Percentiles rank a stretch among this genome's conserved stretches.
These are phyloP conservation scores for Colletotrichum sp. DNA, from an alignment of 2,329 filamentous ascomycete genomes.

Conservation along the genomic window DNA sequence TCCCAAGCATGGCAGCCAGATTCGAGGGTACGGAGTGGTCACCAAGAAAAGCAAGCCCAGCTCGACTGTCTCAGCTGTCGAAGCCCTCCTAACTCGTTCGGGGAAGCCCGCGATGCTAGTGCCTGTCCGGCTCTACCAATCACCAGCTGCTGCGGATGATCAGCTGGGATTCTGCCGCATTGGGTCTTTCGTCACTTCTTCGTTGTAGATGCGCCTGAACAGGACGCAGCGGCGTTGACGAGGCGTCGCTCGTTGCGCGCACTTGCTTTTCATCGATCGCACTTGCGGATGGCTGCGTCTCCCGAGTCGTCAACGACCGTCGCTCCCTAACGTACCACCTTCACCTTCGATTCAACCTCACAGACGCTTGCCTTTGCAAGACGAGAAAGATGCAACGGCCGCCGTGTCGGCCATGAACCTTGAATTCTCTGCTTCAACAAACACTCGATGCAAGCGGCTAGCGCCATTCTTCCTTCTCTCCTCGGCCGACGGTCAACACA, in stretches of 20 bases:
- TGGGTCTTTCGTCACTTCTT: neutral
- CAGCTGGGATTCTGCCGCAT: neutral
- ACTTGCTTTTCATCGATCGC: neutral
- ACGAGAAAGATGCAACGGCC: neutral
- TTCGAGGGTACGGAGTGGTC: neutral
- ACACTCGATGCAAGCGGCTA: neutral
- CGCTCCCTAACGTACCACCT: neutral
- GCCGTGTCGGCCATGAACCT: neutral
- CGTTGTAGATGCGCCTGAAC: neutral
- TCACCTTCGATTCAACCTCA: neutral
- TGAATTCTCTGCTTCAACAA: neutral
- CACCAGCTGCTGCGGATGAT: neutral
- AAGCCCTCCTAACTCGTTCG: neutral
- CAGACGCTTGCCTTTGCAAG: neutral
- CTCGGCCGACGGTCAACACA: neutral
- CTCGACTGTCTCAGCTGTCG: conserved; percentile 6
- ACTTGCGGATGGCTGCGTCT: neutral
- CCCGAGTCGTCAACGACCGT: neutral
- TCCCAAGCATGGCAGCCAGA: neutral
- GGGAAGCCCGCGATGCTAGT: conserved; percentile 17
- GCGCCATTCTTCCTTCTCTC: neutral
- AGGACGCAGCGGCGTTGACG: neutral
- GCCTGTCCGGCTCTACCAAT: neutral
- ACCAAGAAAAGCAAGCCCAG: neutral
- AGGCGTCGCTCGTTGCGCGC: neutral